A percentile compares a stretch with the other conserved stretches of the same genome.
Evolutionary conservation across 768 basidiomycete species (phyloP).

Genomic region (Melanogaster broomeanus): DNA sequence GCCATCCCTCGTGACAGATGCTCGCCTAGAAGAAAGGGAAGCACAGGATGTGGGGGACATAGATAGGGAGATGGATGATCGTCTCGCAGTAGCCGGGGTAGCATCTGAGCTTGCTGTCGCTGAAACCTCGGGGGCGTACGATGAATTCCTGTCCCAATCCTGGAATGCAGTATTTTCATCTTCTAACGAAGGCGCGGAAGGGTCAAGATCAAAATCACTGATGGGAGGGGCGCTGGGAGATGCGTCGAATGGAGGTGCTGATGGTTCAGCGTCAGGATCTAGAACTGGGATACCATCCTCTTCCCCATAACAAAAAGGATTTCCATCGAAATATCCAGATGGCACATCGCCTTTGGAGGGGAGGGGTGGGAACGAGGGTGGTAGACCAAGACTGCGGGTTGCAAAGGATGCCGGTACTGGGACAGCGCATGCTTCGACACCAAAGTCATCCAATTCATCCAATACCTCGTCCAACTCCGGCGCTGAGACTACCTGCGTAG

Average conservation of each 20-base stretch:
- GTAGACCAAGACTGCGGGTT: slow-evolving; percentile 7
- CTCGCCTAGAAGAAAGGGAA: slow-evolving; percentile 6
- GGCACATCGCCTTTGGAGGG: slow-evolving; percentile 46
- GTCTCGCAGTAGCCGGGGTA: neutral
- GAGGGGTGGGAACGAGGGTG: slow-evolving; percentile 27
- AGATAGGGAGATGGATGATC: neutral
- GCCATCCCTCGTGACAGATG: slow-evolving; percentile 10
- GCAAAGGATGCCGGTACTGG: slow-evolving; percentile 4
- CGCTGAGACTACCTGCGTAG: slow-evolving; percentile 39
- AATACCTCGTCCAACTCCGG: slow-evolving; percentile 57
- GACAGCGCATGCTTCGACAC: slow-evolving; percentile 4
- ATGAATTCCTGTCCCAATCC: slow-evolving; percentile 21
- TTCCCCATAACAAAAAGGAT: slow-evolving; percentile 38
- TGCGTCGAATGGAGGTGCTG: slow-evolving; percentile 47
- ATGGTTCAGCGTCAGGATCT: slow-evolving; percentile 40
- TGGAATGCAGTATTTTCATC: slow-evolving; percentile 20
- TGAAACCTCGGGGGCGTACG: neutral
- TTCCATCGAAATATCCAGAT: slow-evolving; percentile 34
- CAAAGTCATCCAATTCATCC: slow-evolving; percentile 34
- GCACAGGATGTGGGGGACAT: neutral
- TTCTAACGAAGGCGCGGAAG: slow-evolving; percentile 49
- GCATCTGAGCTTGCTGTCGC: slow-evolving; percentile 4
- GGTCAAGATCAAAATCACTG: slow-evolving; percentile 31
- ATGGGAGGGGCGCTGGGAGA: slow-evolving; percentile 36
- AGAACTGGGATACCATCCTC: slow-evolving; percentile 32